These are phyloP conservation scores for Neurospora sp. DNA, from an alignment of 495 filamentous ascomycete genomes.

Conservation along the genomic window DNA sequence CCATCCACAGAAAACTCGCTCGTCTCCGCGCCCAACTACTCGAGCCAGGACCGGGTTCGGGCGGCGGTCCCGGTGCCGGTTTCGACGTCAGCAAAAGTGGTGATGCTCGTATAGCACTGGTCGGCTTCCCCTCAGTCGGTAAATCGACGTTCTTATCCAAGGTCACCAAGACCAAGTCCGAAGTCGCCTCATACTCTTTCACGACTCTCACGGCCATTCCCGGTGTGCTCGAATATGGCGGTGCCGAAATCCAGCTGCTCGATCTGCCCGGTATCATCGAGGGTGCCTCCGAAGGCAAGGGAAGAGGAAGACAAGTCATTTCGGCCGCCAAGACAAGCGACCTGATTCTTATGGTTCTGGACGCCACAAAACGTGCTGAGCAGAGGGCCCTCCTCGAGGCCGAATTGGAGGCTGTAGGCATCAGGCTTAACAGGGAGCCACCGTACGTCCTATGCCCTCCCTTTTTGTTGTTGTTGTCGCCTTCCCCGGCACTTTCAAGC, in stretches of 20 bases:
- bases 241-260: conserved; percentile 95
- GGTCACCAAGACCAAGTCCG: conserved; percentile 96
- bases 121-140: conserved; percentile 96
- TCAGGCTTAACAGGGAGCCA: conserved; percentile 83
- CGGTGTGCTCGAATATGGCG: conserved; percentile 95
- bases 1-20: conserved; percentile 69
- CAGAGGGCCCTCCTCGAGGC: conserved; percentile 83
- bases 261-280: conserved; percentile 99
- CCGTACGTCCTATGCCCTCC: conserved; percentile 48
- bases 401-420: conserved; percentile 94
- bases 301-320: conserved; percentile 91
- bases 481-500: neutral
- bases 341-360: conserved; percentile 90
- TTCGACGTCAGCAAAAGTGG: conserved; percentile 98
- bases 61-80: conserved; percentile 61
- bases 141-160: conserved; percentile 99
- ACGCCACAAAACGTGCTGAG: conserved; percentile 94
- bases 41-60: conserved; percentile 75
- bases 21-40: conserved; percentile 90
- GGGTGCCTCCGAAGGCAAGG: conserved; percentile 92
- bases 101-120: conserved; percentile 92
- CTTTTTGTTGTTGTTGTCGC: neutral
- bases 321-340: conserved; percentile 99
- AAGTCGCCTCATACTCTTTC: conserved; percentile 95
- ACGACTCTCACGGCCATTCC: conserved; percentile 97